Evolutionary conservation across 2,329 filamentous ascomycete species (phyloP), one percentile per base, ranked within the genome.

Genomic region (Fusarium zealandicum): DNA sequence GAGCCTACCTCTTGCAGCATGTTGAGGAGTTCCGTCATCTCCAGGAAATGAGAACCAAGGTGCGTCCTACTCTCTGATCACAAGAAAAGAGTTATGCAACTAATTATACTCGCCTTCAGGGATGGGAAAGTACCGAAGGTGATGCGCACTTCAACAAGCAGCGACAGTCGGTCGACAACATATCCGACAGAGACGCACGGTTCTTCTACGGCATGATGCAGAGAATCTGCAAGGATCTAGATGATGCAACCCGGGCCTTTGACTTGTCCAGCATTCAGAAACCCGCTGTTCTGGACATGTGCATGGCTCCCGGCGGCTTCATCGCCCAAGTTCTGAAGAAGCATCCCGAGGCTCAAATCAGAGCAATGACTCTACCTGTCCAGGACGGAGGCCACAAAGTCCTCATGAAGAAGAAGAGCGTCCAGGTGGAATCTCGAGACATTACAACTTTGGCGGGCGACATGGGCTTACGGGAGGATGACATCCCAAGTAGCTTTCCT

Each of bases 261-360:
- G 51, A 39, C 10, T 51, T 74, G 12, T 16, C 2, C 5, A 3
- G 25, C 10, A 6, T 35, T n/a, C 16, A 13, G 5, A 20, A 40
- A 2, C 46, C 42, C 4, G 39, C 37, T 8, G 72, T 85, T 16
- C 75, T 86, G 1, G 82, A 86, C 57, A 72, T 83, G 55, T 83
- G 82, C 65, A 78, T 81, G 72, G 82, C 82, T 0, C 82, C 82
- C 0, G 82, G 82, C 5, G 82, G 78, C 1, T 86, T 82, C 57
- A 67, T 79, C 3, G 54, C 61, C 0, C 69, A 66, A 8, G 74
- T 74, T 0, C 56, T 82, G 20, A 30, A 64, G 4, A 53, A 60
- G 10, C 79, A 77, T 41, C 75, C 69, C 0, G 28, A 40, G 0
- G 71, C 77, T 3, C 46, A 22, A 0, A 67, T 68, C 14, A 64